Base-by-base conservation (phyloP, 2,329 filamentous ascomycete genomes). In the Metarhizium sp. region DNA sequence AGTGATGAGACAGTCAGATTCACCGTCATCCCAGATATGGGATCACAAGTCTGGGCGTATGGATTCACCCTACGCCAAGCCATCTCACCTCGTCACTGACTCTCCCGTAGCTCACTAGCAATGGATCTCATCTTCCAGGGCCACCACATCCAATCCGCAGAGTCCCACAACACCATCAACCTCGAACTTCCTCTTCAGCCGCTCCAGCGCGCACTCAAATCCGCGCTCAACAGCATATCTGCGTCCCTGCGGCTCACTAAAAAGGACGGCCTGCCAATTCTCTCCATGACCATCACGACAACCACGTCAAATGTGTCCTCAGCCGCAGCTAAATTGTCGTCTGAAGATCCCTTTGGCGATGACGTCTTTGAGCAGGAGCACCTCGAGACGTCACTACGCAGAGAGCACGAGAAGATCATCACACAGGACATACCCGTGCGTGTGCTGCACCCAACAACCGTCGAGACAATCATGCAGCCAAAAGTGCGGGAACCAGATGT, bases 341-440 rank as follows among this genome's bases (percentile, higher is more conserved):
- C 58, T 30, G 71, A 75, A 50, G 70, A 72, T 56, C 69, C 70
- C 25, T 74, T 77, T 60, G 66, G 66, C 55, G 64, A 70, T 55
- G 70, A 74, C 49, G 68, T 75, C 34, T 79, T 78, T 62, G 68
- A 73, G 57, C 73, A 73, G 47, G 74, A 77, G 56, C 71, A 81
- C 32, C 71, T 85, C 29, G 82, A 79, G 68, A 82, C 75, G 61
- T 81, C 67, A 61, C 78, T 82, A 29, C 73, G 76, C 47, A 78
- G 87, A 55, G 89, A 92, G 65, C 86, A 90, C 62, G 92, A 96
- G 69, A 95, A 94, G 59, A 80, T 95, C 63, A 88, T 99, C 65
- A 96, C 91, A 0, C 94, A 99, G 67, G 91, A 97, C 71, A 88
- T 99, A 43, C 94, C 94, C n/a, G 87, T 97, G 47, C 86, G 92